Conservation (phyloP, 208 protist genomes). For the Acanthamoeba triangularis region DNA sequence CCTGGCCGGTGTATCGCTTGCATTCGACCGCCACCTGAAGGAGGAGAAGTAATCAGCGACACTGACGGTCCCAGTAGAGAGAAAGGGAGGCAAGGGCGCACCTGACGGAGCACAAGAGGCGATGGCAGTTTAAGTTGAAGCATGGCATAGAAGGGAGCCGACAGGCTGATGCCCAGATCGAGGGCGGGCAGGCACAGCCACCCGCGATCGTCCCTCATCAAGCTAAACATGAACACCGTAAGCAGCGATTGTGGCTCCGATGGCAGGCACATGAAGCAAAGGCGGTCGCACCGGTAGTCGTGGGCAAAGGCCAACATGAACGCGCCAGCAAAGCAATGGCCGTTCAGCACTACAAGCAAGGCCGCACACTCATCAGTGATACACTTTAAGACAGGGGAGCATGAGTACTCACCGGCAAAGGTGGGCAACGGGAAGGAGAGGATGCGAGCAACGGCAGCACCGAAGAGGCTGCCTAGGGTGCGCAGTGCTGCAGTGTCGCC, state of each 20-base stretch:
- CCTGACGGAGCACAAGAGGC: slow-evolving; percentile 17
- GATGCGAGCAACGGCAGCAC: background rate
- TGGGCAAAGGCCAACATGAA: slow-evolving; percentile 55
- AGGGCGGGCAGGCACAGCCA: slow-evolving; percentile 70
- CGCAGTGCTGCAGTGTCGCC: background rate
- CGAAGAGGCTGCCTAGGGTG: background rate
- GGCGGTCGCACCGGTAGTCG: slow-evolving; percentile 11
- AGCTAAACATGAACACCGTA: background rate
- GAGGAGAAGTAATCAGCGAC: too few species aligned
- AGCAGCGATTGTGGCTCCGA: too few species aligned
- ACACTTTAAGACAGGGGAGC: background rate
- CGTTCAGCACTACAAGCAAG: slow-evolving; percentile 10
- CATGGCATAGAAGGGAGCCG: slow-evolving; percentile 8
- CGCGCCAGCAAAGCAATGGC: slow-evolving; percentile 13
- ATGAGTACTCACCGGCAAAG: background rate
- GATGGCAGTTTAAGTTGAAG: slow-evolving; percentile 34
- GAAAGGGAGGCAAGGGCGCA: background rate
- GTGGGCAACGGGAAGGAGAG: slow-evolving; percentile 47
- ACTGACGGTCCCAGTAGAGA: background rate
- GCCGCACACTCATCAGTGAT: too few species aligned
- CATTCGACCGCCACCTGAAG: slow-evolving; percentile 1
- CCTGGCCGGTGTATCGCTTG: background rate
- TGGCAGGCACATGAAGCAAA: too few species aligned
- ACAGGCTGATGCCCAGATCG: slow-evolving; percentile 35
- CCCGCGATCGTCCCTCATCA: slow-evolving; percentile 8